Evolutionary conservation across 768 basidiomycete species (phyloP), one percentile per base, ranked within the genome.

Genomic region (Mycena maculata): DNA sequence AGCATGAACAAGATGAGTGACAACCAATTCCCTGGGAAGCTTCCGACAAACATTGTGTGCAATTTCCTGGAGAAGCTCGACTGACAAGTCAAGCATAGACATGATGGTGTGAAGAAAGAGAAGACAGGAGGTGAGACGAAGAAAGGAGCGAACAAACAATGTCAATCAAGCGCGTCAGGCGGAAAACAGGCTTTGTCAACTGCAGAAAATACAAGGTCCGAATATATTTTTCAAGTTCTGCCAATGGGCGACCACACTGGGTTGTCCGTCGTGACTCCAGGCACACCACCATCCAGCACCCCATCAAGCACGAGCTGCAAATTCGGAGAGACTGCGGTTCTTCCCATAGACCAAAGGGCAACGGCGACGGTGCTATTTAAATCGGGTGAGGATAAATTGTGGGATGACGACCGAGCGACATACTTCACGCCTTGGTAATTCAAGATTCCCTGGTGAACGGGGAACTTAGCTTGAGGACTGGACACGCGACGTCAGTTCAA

Each of bases 391-490:
- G 3, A 12, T 8, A 25, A 28, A 4, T 16, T 22, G 18, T 3
- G 45, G 50, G 12, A 25, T n/a, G 57, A 54, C 20, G 25, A 65
- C 6, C 36, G 31, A 3, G 36, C 39, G 39, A 75, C 87, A 69
- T 74, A 92, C 92, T 93, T 94, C 68, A 78, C 77, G 39, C 93
- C 93, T 33, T 81, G 81, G 71, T 91, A 92, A 72, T 94, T 79
- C 54, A 95, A 74, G 41, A 95, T 93, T 2, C 94, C 94, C 74
- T 92, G 86, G 48, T 91, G 93, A 8, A 95, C 92, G 1, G 93
- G 92, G 86, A 94, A 95, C 71, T 88, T 90, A 53, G 85, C 79
- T 76, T 95, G 93, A 22, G 93, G 93, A 18, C 91, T 92, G 44
- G 52, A 44, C 23, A 16, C 9, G 30, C 13, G 48, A 25, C 6